Conservation (phyloP, 371 early-diverging fungal genomes). For the Apophysomyces elegans region DNA sequence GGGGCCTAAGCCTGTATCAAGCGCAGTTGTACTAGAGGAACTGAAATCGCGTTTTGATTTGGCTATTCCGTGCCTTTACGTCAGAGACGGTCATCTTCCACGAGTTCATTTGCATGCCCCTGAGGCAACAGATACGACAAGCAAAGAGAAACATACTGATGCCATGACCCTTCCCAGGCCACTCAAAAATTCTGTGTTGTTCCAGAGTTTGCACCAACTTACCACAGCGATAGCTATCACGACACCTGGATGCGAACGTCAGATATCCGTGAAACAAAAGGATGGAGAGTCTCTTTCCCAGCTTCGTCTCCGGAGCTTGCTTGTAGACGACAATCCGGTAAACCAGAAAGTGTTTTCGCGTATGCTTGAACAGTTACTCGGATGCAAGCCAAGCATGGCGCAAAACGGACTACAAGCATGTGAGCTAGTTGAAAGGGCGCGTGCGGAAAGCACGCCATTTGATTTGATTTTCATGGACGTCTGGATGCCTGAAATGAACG, state of each 20-base stretch:
- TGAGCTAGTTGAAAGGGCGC: slow-evolving; percentile 31
- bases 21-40: slow-evolving; percentile 11
- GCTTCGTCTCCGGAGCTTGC: slow-evolving; percentile 37
- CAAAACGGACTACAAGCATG: slow-evolving; percentile 51
- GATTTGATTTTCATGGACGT: slow-evolving; percentile 59
- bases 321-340: slow-evolving; percentile 62
- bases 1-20: slow-evolving; percentile 14
- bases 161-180: slow-evolving; percentile 10
- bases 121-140: background rate
- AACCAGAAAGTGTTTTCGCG: slow-evolving; percentile 53
- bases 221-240: background rate
- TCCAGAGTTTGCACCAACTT: slow-evolving; percentile 13
- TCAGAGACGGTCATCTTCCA: slow-evolving; percentile 16
- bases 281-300: background rate
- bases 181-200: slow-evolving; percentile 21
- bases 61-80: slow-evolving; percentile 15
- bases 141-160: background rate
- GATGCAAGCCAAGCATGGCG: slow-evolving; percentile 28
- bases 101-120: background rate
- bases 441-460: slow-evolving; percentile 22
- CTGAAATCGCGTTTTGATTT: slow-evolving; percentile 12
- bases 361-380: slow-evolving; percentile 36
- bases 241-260: background rate
- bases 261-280: background rate
- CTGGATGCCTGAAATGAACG: slow-evolving; percentile 65